Base-by-base conservation (phyloP, 1,139 yeast genomes). In the Saccharomyces uvarum region DNA sequence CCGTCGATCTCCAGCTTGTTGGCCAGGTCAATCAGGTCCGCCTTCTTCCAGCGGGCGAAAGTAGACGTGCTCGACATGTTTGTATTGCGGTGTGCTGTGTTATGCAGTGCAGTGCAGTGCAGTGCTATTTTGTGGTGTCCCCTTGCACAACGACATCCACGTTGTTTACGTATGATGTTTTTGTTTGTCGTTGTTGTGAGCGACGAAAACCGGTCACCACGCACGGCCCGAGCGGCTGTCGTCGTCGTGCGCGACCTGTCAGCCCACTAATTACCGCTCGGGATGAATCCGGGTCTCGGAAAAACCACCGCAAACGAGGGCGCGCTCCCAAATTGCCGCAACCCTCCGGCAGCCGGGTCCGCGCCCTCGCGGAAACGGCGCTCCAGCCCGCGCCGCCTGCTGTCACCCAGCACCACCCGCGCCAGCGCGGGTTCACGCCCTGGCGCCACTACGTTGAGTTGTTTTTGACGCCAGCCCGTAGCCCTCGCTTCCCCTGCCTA, bases 1-100 rank as follows among this genome's bases (percentile, higher is more conserved):
- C 57, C 57, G 26, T 54, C 49, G 8, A 67, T 38, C 48, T 61
- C 61, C 42, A 67, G 55, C 55, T 64, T 66, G 48, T 64, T 62
- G 11, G 62, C 63, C 44, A 67, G 53, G 49, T 66, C 69, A 26
- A 66, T 51, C 52, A 67, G 54, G 50, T 67, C 67, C 14, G 60
- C 61, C 51, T 67, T 67, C 57, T 60, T 66, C 68, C 69, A 65
- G 51, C 61, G 63, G 26, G 52, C 50, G 51, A 62, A 61, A 32
- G 59, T 47, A 11, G 44, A 38, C 24, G 16, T 38, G 44, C n/a
- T 38, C 44, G 44, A 19, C 44, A 38, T 38, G 11, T 24, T 38
- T 38, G n/a, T 38, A 38, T 38, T 38, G 13, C 19, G 5, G 19
- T 9, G 24, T 14, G 5, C n/a, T 38, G 24, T 16, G 26, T 9